Percentiles rank a stretch among this genome's conserved stretches.
Evolutionary conservation across 176 grass and related monocot species (phyloP).

Genomic region (Alopecurus myosuroides): DNA sequence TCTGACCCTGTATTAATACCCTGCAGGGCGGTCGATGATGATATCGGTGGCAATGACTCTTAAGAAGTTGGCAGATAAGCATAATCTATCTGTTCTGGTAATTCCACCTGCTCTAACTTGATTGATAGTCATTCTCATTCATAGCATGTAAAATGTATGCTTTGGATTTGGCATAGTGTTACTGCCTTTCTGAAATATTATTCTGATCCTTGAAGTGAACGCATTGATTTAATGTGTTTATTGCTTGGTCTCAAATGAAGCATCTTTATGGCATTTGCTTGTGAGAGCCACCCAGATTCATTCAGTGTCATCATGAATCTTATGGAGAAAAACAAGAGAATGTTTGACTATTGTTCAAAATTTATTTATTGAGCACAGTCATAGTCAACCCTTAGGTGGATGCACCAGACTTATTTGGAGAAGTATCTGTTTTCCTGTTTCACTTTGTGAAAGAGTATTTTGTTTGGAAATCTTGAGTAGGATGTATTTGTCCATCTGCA

Average conservation of each 20-base stretch:
- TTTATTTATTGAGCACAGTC: not conserved
- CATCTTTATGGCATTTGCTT: not conserved
- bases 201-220: not conserved
- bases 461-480: not conserved
- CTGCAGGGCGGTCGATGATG: conserved; percentile 67
- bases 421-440: not conserved
- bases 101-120: not conserved
- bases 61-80: conserved; percentile 69
- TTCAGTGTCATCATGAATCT: not conserved
- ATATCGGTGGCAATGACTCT: conserved; percentile 50
- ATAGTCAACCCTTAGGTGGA: not conserved
- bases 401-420: not conserved
- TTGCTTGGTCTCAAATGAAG: not conserved
- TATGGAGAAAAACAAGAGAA: not conserved
- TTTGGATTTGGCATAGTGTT: not conserved
- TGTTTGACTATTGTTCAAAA: not conserved
- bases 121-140: not conserved
- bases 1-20: conserved; percentile 11
- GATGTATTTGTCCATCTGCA: not conserved
- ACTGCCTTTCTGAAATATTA: not conserved
- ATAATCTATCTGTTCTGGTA: conserved; percentile 75
- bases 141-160: not conserved
- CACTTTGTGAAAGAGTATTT: not conserved
- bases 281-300: not conserved
- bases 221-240: not conserved